Base-by-base conservation (phyloP, 2,329 filamentous ascomycete species). In the Arthroderma sp. region DNA sequence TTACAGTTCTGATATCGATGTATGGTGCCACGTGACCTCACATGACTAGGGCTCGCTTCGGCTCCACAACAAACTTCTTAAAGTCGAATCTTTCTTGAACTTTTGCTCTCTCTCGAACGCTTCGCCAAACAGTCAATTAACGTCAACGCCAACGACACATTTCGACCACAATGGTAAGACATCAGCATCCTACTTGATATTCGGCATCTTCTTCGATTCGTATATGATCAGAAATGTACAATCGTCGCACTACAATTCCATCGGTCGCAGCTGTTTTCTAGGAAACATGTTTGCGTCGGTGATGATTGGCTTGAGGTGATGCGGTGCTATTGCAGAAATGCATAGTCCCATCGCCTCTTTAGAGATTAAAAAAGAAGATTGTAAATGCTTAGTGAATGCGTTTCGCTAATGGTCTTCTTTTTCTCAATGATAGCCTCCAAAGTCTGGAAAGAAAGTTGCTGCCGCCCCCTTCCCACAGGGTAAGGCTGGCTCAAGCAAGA, bases 371-470 rank as follows among this genome's bases (percentile, higher is more conserved):
- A 83, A 79, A 82, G 80, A 84, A 86, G 82, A 84, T 75, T 34
- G 65, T 69, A 75, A 22, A 73, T 60, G 58, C 53, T 79, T 80
- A 76, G 75, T 81, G 81, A 77, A 81, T 78, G 79, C 75, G 77
- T 71, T 75, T 71, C 69, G 83, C 87, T 95, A 84, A 94, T 86
- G 65, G 85, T 81, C 86, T 93, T 84, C 91, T 94, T 84, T 91
- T 93, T 86, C 89, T 96, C 89, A 91, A 96, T 96, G 88, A 96
- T 77, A 96, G 91, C 86, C 91, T 83, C 85, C 89, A 69, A 98
- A 96, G 77, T 63, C 68, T 64, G 87, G 87, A 78, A 96, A 95
- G 85, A 96, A 95, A 80, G 82, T 85, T 73, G 91, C 91, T 63
- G 77, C 91, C 69, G 87, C 91, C 74, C 91, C 91, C 70, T 94